Conservation (phyloP, 441 rosid species). For the Euphorbia celastroides region DNA sequence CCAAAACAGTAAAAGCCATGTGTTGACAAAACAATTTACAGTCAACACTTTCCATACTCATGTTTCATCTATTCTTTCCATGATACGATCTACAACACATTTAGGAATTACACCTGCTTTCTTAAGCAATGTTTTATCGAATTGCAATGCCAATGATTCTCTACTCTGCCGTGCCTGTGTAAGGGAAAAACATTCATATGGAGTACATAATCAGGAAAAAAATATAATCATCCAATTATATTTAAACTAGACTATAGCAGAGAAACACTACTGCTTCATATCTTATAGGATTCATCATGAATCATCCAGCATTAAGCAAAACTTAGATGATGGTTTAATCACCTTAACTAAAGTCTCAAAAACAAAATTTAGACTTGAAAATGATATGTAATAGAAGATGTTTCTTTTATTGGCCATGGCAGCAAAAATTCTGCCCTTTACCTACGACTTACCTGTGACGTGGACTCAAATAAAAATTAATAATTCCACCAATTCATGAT, state of each 20-base stretch:
- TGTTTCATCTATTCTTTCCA: slow-evolving; percentile 28
- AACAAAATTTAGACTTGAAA: too few relatives aligned
- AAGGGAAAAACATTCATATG: slow-evolving; percentile 1
- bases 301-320: too few relatives aligned
- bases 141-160: slow-evolving; percentile 37
- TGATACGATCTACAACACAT: slow-evolving; percentile 30
- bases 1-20: slow-evolving; percentile 49
- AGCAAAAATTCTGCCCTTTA: too few relatives aligned
- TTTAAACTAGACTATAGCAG: neutral
- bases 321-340: too few relatives aligned
- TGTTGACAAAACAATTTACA: slow-evolving; percentile 43
- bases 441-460: too few relatives aligned
- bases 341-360: too few relatives aligned
- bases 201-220: neutral
- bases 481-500: too few relatives aligned
- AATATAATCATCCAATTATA: neutral
- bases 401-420: too few relatives aligned
- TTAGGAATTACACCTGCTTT: slow-evolving; percentile 26
- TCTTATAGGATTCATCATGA: too few relatives aligned
- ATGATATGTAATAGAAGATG: too few relatives aligned
- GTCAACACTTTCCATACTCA: slow-evolving; percentile 27
- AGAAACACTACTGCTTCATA: neutral
- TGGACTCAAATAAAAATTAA: too few relatives aligned
- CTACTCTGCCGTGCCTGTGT: slow-evolving; percentile 41
- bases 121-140: slow-evolving; percentile 34